Conservation (phyloP, 2,329 filamentous ascomycete species). For the Penicillium sp. region DNA sequence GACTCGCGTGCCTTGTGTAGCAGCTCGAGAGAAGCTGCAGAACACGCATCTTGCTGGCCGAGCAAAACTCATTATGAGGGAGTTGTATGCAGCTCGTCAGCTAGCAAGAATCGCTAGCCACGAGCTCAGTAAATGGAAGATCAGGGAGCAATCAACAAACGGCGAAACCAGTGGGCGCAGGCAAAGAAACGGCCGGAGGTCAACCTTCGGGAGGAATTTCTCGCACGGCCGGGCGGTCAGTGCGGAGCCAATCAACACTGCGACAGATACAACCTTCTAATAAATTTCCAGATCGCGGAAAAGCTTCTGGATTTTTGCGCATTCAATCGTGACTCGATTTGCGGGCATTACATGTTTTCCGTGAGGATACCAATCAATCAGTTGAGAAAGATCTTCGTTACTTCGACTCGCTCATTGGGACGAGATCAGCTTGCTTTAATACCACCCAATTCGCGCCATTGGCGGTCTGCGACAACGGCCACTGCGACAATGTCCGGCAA, state of each 20-base stretch:
- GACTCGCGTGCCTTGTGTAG: conserved; percentile 34
- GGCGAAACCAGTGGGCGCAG: conserved; percentile 4
- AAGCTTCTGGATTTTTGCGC: conserved; percentile 3
- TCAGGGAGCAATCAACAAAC: conserved; percentile 6
- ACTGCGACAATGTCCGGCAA: conserved; percentile 23
- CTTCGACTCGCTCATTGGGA: not conserved
- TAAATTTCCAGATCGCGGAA: conserved; percentile 20
- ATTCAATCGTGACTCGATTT: conserved; percentile 6
- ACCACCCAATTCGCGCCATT: conserved; percentile 3
- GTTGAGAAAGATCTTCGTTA: conserved; percentile 5
- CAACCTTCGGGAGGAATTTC: conserved; percentile 22
- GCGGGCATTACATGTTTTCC: conserved; percentile 15
- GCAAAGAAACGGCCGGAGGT: conserved; percentile 10
- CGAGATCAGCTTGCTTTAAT: conserved; percentile 7
- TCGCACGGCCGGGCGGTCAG: conserved; percentile 23
- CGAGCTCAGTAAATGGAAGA: conserved; percentile 10
- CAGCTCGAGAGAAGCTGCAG: conserved; percentile 42
- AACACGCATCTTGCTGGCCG: conserved; percentile 47
- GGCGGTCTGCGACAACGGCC: conserved; percentile 18
- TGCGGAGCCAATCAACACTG: conserved; percentile 14
- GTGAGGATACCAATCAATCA: conserved; percentile 10
- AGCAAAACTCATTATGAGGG: conserved; percentile 44
- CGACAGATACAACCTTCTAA: conserved; percentile 19
- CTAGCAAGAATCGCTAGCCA: conserved; percentile 21
- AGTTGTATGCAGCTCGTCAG: conserved; percentile 20